phyloP scores from a whole-genome alignment of 768 basidiomycete genomes.

The Chalciporus chontae region DNA sequence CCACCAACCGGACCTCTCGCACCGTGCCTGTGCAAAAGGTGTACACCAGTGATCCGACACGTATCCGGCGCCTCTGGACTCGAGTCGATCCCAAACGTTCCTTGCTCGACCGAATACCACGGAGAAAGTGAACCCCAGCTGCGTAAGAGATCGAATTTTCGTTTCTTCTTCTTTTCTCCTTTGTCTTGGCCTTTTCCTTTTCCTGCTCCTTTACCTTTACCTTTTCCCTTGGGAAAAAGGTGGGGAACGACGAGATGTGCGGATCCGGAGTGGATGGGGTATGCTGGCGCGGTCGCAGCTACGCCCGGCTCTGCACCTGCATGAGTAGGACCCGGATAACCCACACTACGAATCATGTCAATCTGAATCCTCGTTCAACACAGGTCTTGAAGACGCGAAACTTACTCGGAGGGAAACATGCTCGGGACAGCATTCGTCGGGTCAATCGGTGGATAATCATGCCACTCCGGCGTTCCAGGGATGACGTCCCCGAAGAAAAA shows the following conservation, averaged over 20 bases:
- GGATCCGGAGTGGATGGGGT: conserved; percentile 66
- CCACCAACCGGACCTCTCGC: conserved; percentile 47
- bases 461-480: conserved; percentile 65
- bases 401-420: conserved; percentile 56
- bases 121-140: conserved; percentile 78
- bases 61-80: conserved; percentile 62
- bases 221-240: conserved; percentile 14
- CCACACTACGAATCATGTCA: conserved; percentile 14
- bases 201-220: conserved; percentile 3
- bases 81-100: conserved; percentile 66
- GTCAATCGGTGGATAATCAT: conserved; percentile 61
- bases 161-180: conserved; percentile 18
- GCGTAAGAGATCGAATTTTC: conserved; percentile 58
- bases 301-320: conserved; percentile 17
- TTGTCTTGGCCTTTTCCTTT: conserved; percentile 19
- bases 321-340: conserved; percentile 29
- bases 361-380: neutral
- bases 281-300: conserved; percentile 65
- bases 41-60: conserved; percentile 67
- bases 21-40: conserved; percentile 75
- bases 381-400: neutral
- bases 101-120: conserved; percentile 67
- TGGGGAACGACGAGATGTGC: conserved; percentile 45
- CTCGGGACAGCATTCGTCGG: conserved; percentile 68
- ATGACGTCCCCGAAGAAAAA: conserved; percentile 39